A percentile compares a stretch with the other conserved stretches of the same genome.
phyloP scores from a whole-genome alignment of 257 asterid genomes.

The Phtheirospermum japonicum region DNA sequence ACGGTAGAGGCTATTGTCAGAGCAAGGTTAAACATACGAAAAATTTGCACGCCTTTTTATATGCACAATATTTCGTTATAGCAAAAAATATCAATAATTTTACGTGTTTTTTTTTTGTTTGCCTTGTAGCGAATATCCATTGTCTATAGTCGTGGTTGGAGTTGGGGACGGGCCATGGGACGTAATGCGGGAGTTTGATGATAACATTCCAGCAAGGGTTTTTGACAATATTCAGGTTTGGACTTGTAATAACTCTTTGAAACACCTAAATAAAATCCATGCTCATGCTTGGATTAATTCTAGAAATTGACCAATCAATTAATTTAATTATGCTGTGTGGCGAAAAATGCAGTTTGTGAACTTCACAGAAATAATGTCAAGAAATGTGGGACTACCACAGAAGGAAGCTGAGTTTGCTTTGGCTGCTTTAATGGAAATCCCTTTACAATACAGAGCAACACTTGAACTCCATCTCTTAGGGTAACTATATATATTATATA shows the following conservation, averaged over 20 bases:
- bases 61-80: too few relatives aligned
- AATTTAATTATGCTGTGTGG: too few relatives aligned
- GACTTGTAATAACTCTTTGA: too few relatives aligned
- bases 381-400: constrained; percentile 52
- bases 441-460: constrained; percentile 81
- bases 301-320: not conserved
- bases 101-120: too few relatives aligned
- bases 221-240: constrained; percentile 89
- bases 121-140: constrained; percentile 79
- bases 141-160: constrained; percentile 87
- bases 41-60: not conserved
- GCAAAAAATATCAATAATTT: too few relatives aligned
- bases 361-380: constrained; percentile 86
- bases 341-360: constrained; percentile 96
- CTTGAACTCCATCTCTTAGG: constrained; percentile 69
- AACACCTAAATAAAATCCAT: too few relatives aligned
- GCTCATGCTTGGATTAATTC: not conserved
- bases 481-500: too few relatives aligned
- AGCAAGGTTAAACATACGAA: constrained; percentile 55
- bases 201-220: constrained; percentile 75
- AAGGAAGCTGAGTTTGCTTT: constrained; percentile 85
- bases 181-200: constrained; percentile 82
- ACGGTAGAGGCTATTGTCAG: constrained; percentile 76
- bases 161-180: constrained; percentile 99
- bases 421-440: constrained; percentile 86